phyloP scores from a whole-genome alignment of 2,329 filamentous ascomycete genomes.

The Pezicula radicicola region DNA sequence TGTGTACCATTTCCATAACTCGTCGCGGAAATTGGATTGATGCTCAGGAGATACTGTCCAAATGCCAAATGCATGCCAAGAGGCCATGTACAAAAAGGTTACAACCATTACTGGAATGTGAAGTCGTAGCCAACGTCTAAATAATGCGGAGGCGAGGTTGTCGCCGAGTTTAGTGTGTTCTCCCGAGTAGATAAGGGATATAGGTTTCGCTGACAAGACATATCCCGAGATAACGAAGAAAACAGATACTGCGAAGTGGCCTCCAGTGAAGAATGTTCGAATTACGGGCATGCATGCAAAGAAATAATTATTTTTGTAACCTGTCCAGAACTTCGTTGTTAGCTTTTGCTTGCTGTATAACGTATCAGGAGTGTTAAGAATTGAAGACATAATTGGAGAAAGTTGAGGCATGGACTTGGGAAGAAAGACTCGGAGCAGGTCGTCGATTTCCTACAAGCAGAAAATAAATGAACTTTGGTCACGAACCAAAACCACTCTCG shows the following conservation, averaged over 20 bases:
- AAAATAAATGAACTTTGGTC: too few relatives aligned
- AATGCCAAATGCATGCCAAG: constrained; percentile 24
- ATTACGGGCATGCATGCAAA: constrained; percentile 51
- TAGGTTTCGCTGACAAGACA: constrained; percentile 40
- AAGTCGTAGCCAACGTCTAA: constrained; percentile 43
- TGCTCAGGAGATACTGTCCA: constrained; percentile 16
- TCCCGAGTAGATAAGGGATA: constrained; percentile 34
- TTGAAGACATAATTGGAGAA: too few relatives aligned
- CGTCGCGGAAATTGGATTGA: constrained; percentile 16
- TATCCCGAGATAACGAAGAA: constrained; percentile 51
- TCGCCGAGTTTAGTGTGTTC: constrained; percentile 26
- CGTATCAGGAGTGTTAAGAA: too few relatives aligned
- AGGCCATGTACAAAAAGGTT: constrained; percentile 33
- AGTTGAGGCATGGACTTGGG: too few relatives aligned
- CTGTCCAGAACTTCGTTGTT: too few relatives aligned
- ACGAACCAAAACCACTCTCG: constrained; percentile 12
- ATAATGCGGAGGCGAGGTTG: constrained; percentile 41
- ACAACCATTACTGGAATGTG: constrained; percentile 41
- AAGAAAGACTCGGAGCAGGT: too few relatives aligned
- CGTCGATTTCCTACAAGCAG: too few relatives aligned
- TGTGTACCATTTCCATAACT: constrained; percentile 26
- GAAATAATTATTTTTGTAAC: constrained; percentile 26
- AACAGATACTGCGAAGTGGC: constrained; percentile 52
- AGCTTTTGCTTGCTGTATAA: too few relatives aligned
- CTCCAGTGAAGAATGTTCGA: constrained; percentile 57